phyloP scores from a whole-genome alignment of 2,329 filamentous ascomycete genomes.

The Pyrenophora teres region DNA sequence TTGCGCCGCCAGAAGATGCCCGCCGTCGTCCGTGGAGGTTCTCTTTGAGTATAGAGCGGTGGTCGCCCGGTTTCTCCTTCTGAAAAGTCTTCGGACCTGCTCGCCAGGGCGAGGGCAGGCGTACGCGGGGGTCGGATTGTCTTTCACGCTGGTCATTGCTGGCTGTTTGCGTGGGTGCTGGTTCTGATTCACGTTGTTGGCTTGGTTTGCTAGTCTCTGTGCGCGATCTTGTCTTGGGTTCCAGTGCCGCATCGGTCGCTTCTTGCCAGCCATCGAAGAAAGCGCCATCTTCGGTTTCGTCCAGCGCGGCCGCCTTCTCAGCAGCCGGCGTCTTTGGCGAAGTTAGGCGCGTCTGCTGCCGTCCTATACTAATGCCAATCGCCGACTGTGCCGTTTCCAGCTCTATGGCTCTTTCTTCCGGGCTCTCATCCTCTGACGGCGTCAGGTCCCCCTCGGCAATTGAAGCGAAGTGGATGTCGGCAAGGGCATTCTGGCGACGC shows the following conservation, averaged over 20 bases:
- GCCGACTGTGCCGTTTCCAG: constrained; percentile 52
- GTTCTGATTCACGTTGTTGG: not conserved
- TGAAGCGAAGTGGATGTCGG: constrained; percentile 49
- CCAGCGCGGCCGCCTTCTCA: constrained; percentile 63
- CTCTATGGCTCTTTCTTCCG: constrained; percentile 36
- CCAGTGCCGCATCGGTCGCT: constrained; percentile 7
- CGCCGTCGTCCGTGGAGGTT: constrained; percentile 47
- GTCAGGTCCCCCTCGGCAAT: constrained; percentile 48
- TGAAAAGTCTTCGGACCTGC: constrained; percentile 45
- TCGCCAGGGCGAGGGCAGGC: constrained; percentile 54
- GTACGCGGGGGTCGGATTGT: constrained; percentile 22
- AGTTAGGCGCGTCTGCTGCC: constrained; percentile 60
- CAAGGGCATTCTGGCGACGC: constrained; percentile 46
- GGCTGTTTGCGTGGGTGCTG: not conserved
- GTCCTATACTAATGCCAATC: constrained; percentile 64
- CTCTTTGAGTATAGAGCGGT: constrained; percentile 46
- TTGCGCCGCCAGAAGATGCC: constrained; percentile 47
- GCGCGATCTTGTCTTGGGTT: not conserved
- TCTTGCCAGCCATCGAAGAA: constrained; percentile 54
- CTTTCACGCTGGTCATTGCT: constrained; percentile 11
- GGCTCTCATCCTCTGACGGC: constrained; percentile 53
- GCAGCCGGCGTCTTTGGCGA: constrained; percentile 62
- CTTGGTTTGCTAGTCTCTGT: not conserved
- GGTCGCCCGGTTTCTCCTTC: constrained; percentile 40
- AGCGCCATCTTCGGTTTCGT: constrained; percentile 50